Evolutionary conservation across 306 rosid species (phyloP), one percentile per base, ranked within the genome.

Genomic region (Sechiopsis laciniata): DNA sequence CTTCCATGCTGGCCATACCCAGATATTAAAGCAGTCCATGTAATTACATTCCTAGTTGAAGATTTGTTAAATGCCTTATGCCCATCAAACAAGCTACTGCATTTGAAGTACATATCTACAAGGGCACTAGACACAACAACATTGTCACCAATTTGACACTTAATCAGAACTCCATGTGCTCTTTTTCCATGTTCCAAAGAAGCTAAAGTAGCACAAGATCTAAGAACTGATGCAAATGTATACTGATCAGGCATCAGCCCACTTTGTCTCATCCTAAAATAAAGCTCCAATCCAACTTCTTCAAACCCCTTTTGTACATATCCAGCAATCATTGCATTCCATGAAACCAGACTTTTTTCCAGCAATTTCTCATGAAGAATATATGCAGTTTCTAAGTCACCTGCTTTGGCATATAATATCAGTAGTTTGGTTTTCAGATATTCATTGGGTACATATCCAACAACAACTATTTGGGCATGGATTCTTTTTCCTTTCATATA

Each of bases 1-100:
- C 73, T 78, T 79, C 96, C 96, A 72, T 91, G 96, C 61, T 80
- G 87, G 69, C 93, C 96, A 77, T 87, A 89, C 42, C 96, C 96
- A 37, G 88, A 81, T 78, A 87, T 86, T 50, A 91, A 78, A 78
- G 87, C 74, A 79, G 91, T 84, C 96, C 97, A 91, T 14, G 88
- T 85, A 66, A 91, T 78, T 60, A 82, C 89, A 75, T 87, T 89
- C 83, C 85, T 87, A 80, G 60, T 80, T 74, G 21, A 48, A 80
- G 88, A 91, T 74, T 68, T 75, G 78, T 87, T 83, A 73, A 89
- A 92, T 71, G 82, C 79, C 20, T 48, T 71, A 16, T 62, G 81
- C 11, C 93, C 96, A 55, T 85, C 87, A 15, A 71, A 80, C 60
- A 86, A 79, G 75, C 83, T 80, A 82, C 92, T 84, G 82, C 95